These are phyloP conservation scores for Lumnitzera littorea DNA, from an alignment of 345 rosid genomes.

Conservation along the genomic window DNA sequence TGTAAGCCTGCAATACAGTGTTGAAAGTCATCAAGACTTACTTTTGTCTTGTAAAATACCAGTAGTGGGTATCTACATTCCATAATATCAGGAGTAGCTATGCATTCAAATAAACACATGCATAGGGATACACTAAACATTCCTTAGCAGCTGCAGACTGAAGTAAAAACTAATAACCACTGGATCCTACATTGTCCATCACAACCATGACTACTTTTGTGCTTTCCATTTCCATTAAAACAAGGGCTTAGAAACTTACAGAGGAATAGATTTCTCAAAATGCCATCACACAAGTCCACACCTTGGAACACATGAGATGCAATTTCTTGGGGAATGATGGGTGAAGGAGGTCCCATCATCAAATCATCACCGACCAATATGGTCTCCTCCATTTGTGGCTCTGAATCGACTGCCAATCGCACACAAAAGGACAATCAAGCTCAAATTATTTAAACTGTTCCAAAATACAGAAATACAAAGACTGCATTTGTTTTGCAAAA, in stretches of 20 bases:
- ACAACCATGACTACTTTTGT: too few species aligned
- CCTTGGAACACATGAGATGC: conserved; percentile 87
- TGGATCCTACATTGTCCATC: too few species aligned
- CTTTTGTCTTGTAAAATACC: neutral
- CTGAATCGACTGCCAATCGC: conserved; percentile 64
- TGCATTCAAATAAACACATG: too few species aligned
- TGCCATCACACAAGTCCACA: conserved; percentile 75
- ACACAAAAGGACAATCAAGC: conserved; percentile 4
- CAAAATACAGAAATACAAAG: too few species aligned
- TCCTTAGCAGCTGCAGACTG: neutral
- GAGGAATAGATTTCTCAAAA: conserved; percentile 73
- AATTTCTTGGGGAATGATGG: conserved; percentile 82
- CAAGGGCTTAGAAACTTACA: conserved; percentile 41
- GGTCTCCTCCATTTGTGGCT: conserved; percentile 93
- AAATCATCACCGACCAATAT: conserved; percentile 90
- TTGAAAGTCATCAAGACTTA: neutral
- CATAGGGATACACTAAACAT: neutral
- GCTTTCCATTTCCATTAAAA: too few species aligned
- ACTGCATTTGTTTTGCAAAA: too few species aligned
- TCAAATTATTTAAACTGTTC: too few species aligned
- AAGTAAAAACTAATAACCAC: too few species aligned
- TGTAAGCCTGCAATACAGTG: conserved; percentile 54
- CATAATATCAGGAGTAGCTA: too few species aligned
- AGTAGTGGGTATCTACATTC: too few species aligned
- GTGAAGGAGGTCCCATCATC: conserved; percentile 92